Conservation (phyloP, 2,329 filamentous ascomycete species). For the Ceratocystis lukuohia region DNA sequence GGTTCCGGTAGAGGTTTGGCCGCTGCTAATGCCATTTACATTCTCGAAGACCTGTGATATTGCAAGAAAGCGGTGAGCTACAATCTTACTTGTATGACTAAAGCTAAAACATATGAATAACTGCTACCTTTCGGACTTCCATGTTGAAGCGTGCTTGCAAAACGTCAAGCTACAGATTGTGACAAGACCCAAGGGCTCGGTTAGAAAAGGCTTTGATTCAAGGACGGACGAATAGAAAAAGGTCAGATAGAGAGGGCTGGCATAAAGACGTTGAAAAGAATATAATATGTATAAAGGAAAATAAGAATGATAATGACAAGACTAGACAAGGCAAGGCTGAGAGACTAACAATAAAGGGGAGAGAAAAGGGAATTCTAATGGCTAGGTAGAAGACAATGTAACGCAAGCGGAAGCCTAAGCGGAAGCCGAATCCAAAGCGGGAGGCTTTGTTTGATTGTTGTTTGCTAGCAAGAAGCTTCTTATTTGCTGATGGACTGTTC, state of each 20-base stretch:
- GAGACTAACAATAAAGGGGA: neutral
- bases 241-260: neutral
- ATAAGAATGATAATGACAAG: slow-evolving; percentile 13
- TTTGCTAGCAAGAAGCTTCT: neutral
- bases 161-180: neutral
- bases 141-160: slow-evolving; percentile 1
- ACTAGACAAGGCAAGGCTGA: neutral
- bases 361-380: neutral
- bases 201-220: neutral
- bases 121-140: slow-evolving; percentile 18
- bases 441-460: neutral
- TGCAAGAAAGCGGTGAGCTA: slow-evolving; percentile 7
- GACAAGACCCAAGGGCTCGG: neutral
- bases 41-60: slow-evolving; percentile 37
- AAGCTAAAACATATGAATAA: neutral
- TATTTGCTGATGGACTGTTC: neutral
- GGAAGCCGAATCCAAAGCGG: neutral
- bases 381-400: neutral
- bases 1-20: slow-evolving; percentile 42
- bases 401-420: neutral
- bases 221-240: neutral
- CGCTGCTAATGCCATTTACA: slow-evolving; percentile 47
- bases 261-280: neutral
- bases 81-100: slow-evolving; percentile 1
- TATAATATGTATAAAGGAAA: neutral